Conservation (phyloP, 2,329 filamentous ascomycete species). For the Alternaria ventricosa region DNA sequence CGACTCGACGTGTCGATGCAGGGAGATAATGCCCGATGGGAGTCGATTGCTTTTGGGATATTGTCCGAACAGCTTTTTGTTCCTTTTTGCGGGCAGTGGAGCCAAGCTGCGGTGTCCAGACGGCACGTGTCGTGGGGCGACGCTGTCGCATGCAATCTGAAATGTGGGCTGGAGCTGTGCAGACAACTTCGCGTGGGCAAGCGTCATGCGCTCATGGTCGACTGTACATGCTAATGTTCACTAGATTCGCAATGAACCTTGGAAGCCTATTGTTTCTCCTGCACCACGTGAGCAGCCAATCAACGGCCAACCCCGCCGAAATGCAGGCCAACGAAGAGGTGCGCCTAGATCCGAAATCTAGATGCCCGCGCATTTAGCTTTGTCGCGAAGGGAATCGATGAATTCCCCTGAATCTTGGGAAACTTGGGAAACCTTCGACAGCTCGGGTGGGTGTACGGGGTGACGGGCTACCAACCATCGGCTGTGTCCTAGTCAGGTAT, state of each 20-base stretch:
- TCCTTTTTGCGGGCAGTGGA: not conserved
- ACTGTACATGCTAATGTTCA: not conserved
- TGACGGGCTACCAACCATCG: not conserved
- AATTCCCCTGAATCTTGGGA: not conserved
- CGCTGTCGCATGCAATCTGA: not conserved
- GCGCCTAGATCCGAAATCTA: not conserved
- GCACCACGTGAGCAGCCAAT: not conserved
- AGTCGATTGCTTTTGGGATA: not conserved
- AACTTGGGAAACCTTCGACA: not conserved
- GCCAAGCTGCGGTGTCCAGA: not conserved
- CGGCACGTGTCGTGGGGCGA: slow-evolving; percentile 1
- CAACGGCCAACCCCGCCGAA: not conserved
- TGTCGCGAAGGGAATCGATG: not conserved
- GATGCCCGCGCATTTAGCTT: not conserved
- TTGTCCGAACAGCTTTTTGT: not conserved
- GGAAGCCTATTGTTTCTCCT: not conserved
- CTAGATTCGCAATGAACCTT: not conserved
- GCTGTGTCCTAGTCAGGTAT: not conserved
- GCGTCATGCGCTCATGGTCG: not conserved
- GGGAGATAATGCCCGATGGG: slow-evolving; percentile 4
- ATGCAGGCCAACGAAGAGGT: not conserved
- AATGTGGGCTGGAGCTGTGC: not conserved
- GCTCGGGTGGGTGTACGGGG: not conserved
- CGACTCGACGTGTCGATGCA: slow-evolving; percentile 6
- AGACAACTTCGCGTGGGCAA: not conserved